phyloP scores from a whole-genome alignment of 106 monocot genomes.

The Platanthera guangdongensis region DNA sequence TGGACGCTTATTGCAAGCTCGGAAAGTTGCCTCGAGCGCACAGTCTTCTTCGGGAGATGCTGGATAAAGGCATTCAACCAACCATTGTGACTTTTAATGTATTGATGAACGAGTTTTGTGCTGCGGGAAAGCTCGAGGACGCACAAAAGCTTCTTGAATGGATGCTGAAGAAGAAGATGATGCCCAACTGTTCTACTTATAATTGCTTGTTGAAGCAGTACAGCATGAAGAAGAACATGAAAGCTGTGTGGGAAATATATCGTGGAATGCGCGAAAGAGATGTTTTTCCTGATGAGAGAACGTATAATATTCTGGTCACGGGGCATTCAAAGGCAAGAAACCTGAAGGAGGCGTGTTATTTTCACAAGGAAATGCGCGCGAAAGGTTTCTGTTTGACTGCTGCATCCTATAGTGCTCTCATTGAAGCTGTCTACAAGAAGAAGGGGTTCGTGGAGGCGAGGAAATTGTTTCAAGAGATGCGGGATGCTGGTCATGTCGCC shows the following conservation, averaged over 20 bases:
- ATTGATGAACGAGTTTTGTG: constrained; percentile 83
- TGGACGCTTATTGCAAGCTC: constrained; percentile 77
- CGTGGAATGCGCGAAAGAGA: constrained; percentile 50
- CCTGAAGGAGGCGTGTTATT: constrained; percentile 84
- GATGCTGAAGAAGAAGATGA: constrained; percentile 68
- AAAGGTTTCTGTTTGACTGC: constrained; percentile 57
- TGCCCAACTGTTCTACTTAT: constrained; percentile 65
- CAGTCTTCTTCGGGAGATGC: constrained; percentile 60
- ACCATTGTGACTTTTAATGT: constrained; percentile 94
- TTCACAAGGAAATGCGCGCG: constrained; percentile 61
- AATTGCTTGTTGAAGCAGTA: constrained; percentile 80
- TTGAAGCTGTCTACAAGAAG: constrained; percentile 51
- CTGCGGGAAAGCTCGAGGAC: constrained; percentile 58
- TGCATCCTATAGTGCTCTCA: constrained; percentile 58
- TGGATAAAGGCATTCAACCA: constrained; percentile 63
- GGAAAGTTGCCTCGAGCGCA: constrained; percentile 58
- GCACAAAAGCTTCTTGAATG: constrained; percentile 66
- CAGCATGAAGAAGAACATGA: constrained; percentile 69
- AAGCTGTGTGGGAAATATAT: constrained; percentile 57
- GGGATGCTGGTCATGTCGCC: constrained; percentile 26
- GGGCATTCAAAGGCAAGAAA: constrained; percentile 93
- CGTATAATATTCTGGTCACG: constrained; percentile 81
- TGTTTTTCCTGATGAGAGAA: constrained; percentile 70
- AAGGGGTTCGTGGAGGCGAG: constrained; percentile 70
- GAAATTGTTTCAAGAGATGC: constrained; percentile 82